A percentile compares a stretch with the other conserved stretches of the same genome.
Evolutionary conservation across 345 rosid species (phyloP).

Genomic region (Eucalyptus victrix): DNA sequence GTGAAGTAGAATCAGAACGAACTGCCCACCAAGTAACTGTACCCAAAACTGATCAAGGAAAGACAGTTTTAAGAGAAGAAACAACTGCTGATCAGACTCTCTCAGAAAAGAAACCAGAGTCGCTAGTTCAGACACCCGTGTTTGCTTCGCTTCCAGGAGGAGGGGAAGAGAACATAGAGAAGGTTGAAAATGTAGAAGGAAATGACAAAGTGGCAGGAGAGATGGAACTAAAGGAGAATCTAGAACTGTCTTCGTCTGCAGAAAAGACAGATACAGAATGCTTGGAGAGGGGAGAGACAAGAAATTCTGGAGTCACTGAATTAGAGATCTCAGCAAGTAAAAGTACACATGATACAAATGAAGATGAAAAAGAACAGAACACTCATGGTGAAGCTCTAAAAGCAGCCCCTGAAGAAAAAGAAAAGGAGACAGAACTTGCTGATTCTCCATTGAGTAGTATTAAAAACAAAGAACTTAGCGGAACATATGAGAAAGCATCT

Average conservation of each 20-base stretch:
- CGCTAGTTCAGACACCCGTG: background rate
- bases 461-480: background rate
- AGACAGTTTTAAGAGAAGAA: background rate
- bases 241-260: background rate
- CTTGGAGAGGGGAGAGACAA: background rate
- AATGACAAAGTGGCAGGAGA: background rate
- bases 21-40: background rate
- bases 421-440: background rate
- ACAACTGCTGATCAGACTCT: background rate
- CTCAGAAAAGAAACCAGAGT: background rate
- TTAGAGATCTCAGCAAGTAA: background rate
- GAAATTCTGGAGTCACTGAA: background rate
- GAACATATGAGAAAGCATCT: background rate
- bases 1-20: background rate
- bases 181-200: background rate
- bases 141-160: background rate
- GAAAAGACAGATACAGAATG: background rate
- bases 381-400: background rate
- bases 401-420: background rate
- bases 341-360: background rate
- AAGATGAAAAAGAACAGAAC: background rate
- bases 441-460: background rate
- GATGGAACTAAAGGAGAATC: background rate
- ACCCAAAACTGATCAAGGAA: background rate
- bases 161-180: background rate